Conservation (phyloP, 2,329 filamentous ascomycete genomes). For the Boeremia exigua region DNA sequence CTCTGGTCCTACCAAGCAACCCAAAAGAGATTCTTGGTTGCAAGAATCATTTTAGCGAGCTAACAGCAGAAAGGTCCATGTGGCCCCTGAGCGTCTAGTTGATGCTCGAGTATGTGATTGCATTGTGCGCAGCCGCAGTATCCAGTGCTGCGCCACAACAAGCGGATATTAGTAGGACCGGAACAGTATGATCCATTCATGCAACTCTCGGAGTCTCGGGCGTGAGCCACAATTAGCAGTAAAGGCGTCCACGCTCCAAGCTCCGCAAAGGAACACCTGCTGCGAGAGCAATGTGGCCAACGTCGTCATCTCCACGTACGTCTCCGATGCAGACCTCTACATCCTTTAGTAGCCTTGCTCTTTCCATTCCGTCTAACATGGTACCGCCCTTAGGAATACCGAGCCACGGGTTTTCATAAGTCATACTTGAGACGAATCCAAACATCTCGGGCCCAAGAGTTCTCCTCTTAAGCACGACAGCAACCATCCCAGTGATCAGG, state of each 20-base stretch:
- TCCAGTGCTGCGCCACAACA: slow-evolving; percentile 19
- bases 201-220: not conserved
- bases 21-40: too few relatives aligned
- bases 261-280: slow-evolving; percentile 36
- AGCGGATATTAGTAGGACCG: slow-evolving; percentile 18
- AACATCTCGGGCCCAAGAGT: slow-evolving; percentile 45
- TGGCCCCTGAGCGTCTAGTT: too few relatives aligned
- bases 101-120: too few relatives aligned
- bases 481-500: slow-evolving; percentile 24
- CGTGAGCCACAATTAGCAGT: slow-evolving; percentile 21
- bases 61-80: too few relatives aligned
- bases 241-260: slow-evolving; percentile 36
- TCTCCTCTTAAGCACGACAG: slow-evolving; percentile 33
- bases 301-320: slow-evolving; percentile 31
- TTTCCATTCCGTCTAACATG: slow-evolving; percentile 42
- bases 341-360: slow-evolving; percentile 43
- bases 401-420: slow-evolving; percentile 45
- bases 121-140: not conserved
- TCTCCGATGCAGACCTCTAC: slow-evolving; percentile 41
- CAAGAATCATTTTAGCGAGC: too few relatives aligned
- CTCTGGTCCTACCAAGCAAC: not conserved
- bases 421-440: slow-evolving; percentile 47
- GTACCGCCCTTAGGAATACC: slow-evolving; percentile 37
- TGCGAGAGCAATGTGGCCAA: slow-evolving; percentile 48
- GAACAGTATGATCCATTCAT: slow-evolving; percentile 1